A percentile compares a stretch with the other conserved stretches of the same genome.
Evolutionary conservation across 345 rosid genomes (phyloP).

Genomic region (Mallotus nudiflorus): DNA sequence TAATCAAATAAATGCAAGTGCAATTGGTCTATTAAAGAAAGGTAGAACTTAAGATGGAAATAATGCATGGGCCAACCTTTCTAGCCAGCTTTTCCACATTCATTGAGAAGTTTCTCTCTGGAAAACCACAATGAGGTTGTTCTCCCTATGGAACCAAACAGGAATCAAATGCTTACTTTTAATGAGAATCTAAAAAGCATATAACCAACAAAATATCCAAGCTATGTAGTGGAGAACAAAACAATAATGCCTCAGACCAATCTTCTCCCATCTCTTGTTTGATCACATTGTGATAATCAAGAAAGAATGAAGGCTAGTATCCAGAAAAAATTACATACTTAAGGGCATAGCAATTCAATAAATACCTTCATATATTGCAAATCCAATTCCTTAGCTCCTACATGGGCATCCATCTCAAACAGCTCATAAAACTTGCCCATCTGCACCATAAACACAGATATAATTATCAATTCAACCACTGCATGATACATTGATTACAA

Average conservation of each 20-base stretch:
- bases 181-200: background rate
- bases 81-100: constrained; percentile 86
- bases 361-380: constrained; percentile 97
- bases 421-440: constrained; percentile 99
- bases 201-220: background rate
- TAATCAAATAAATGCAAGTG: constrained; percentile 13
- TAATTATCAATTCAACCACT: constrained; percentile 7
- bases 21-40: constrained; percentile 12
- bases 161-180: constrained; percentile 14
- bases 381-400: constrained; percentile 89
- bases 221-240: background rate
- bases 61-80: constrained; percentile 56
- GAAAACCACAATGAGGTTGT: constrained; percentile 99
- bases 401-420: constrained; percentile 98
- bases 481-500: constrained; percentile 1
- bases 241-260: background rate
- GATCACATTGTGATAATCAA: background rate
- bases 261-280: background rate
- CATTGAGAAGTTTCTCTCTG: constrained; percentile 87
- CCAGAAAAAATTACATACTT: constrained; percentile 6
- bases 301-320: background rate
- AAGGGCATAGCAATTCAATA: background rate
- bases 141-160: constrained; percentile 61
- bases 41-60: constrained; percentile 9
- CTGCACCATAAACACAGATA: constrained; percentile 38